Conservation (phyloP, 257 asterid species). For the Hygrophila difformis region DNA sequence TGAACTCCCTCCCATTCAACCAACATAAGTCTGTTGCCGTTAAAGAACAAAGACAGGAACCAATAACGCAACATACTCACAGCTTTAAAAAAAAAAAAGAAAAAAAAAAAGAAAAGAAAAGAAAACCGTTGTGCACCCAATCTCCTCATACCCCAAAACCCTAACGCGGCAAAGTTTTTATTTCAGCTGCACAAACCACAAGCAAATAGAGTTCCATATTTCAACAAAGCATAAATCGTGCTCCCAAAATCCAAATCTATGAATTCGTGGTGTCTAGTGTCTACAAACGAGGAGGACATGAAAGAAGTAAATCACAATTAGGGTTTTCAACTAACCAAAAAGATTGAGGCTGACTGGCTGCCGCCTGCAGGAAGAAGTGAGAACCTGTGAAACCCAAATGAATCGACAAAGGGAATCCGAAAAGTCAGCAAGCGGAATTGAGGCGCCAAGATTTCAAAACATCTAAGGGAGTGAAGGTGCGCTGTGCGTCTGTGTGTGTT, state of each 20-base stretch:
- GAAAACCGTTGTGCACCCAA: too few relatives aligned
- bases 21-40: too few relatives aligned
- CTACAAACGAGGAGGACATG: not conserved
- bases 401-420: slow-evolving; percentile 7
- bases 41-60: too few relatives aligned
- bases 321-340: slow-evolving; percentile 25
- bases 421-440: not conserved
- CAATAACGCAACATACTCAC: too few relatives aligned
- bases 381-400: slow-evolving; percentile 15
- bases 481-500: not conserved
- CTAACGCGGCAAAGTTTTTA: too few relatives aligned
- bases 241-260: not conserved
- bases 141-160: slow-evolving; percentile 12
- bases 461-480: slow-evolving; percentile 7
- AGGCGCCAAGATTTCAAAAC: slow-evolving; percentile 20
- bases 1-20: too few relatives aligned
- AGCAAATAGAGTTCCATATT: slow-evolving; percentile 5
- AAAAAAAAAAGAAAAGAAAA: too few relatives aligned
- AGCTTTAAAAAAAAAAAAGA: too few relatives aligned
- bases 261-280: too few relatives aligned
- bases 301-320: slow-evolving; percentile 8
- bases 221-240: slow-evolving; percentile 1
- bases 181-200: too few relatives aligned
- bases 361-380: slow-evolving; percentile 12
- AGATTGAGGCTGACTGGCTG: slow-evolving; percentile 3